A percentile compares a stretch with the other conserved stretches of the same genome.
phyloP scores from a whole-genome alignment of 208 protist species.

The Balamuthia mandrillaris region DNA sequence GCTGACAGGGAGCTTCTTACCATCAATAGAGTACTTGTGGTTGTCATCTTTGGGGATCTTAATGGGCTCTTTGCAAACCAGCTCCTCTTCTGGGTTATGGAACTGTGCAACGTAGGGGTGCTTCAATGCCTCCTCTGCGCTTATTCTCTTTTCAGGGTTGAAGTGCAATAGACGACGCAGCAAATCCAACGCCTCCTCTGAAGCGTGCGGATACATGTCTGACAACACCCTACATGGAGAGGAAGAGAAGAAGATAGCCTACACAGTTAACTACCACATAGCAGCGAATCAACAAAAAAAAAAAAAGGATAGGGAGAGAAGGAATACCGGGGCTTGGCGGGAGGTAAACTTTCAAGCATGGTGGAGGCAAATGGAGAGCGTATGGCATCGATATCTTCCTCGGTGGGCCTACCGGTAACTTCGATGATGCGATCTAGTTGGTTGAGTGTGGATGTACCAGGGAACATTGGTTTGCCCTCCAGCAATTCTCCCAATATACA shows the following conservation, averaged over 20 bases:
- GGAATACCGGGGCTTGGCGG: constrained; percentile 65
- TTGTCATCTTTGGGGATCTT: constrained; percentile 71
- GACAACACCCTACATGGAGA: constrained; percentile 72
- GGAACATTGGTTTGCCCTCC: constrained; percentile 82
- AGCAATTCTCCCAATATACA: constrained; percentile 96
- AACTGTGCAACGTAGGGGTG: constrained; percentile 89
- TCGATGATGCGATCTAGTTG: constrained; percentile 82
- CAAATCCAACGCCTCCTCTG: constrained; percentile 87
- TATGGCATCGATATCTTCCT: constrained; percentile 86
- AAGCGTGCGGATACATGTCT: constrained; percentile 85
- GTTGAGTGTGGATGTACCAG: constrained; percentile 88
- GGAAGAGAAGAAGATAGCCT: too few species aligned
- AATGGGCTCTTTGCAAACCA: constrained; percentile 51
- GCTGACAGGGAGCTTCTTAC: too few species aligned
- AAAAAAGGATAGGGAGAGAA: too few species aligned
- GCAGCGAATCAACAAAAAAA: too few species aligned
- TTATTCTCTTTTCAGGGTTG: constrained; percentile 88
- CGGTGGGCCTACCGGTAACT: not conserved
- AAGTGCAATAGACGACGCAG: constrained; percentile 89
- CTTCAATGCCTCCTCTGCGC: constrained; percentile 82
- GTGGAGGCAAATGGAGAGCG: constrained; percentile 88
- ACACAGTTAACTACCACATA: too few species aligned
- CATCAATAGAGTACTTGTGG: constrained; percentile 51
- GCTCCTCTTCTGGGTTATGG: constrained; percentile 70
- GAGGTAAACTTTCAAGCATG: constrained; percentile 86